A percentile compares a stretch with the other conserved stretches of the same genome.
These are phyloP conservation scores for Patellaria atrata DNA, from an alignment of 495 filamentous ascomycete species.

Conservation along the genomic window DNA sequence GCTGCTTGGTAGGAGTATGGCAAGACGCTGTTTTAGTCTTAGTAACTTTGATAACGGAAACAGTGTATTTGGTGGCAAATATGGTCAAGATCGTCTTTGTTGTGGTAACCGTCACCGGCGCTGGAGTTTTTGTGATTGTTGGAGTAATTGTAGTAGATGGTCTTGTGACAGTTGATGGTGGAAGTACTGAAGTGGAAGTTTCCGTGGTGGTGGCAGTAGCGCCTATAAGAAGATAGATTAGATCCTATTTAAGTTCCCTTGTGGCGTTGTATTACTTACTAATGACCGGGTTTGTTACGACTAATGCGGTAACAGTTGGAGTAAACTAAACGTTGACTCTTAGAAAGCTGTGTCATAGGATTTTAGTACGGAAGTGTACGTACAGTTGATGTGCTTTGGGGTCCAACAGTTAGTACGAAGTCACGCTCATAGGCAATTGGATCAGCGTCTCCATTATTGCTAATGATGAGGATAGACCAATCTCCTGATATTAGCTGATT, in stretches of 20 bases:
- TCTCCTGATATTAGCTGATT: conserved; percentile 19
- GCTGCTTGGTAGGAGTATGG: conserved; percentile 7
- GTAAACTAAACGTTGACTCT: too few relatives aligned
- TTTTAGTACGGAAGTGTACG: too few relatives aligned
- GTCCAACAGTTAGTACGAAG: conserved; percentile 25
- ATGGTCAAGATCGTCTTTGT: conserved; percentile 21
- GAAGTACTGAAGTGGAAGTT: conserved; percentile 10
- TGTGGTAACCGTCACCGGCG: conserved; percentile 14
- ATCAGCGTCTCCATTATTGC: conserved; percentile 24
- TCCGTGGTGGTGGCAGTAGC: conserved; percentile 15
- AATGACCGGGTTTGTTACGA: too few relatives aligned
- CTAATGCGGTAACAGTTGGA: conserved; percentile 15
- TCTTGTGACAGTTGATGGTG: conserved; percentile 17
- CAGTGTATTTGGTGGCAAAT: conserved; percentile 13
- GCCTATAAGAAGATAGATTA: too few relatives aligned
- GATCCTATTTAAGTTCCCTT: too few relatives aligned
- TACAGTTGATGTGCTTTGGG: conserved; percentile 23
- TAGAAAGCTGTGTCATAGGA: too few relatives aligned
- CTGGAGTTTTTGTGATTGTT: conserved; percentile 21
- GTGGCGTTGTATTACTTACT: too few relatives aligned
- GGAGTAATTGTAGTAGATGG: conserved; percentile 18
- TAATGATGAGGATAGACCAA: conserved; percentile 27
- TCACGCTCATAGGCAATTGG: conserved; percentile 26
- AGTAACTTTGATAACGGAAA: conserved; percentile 13
- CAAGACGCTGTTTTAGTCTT: conserved; percentile 19